Evolutionary conservation across 495 filamentous ascomycete genomes (phyloP).

Genomic region (Alectoria sarmentosa): DNA sequence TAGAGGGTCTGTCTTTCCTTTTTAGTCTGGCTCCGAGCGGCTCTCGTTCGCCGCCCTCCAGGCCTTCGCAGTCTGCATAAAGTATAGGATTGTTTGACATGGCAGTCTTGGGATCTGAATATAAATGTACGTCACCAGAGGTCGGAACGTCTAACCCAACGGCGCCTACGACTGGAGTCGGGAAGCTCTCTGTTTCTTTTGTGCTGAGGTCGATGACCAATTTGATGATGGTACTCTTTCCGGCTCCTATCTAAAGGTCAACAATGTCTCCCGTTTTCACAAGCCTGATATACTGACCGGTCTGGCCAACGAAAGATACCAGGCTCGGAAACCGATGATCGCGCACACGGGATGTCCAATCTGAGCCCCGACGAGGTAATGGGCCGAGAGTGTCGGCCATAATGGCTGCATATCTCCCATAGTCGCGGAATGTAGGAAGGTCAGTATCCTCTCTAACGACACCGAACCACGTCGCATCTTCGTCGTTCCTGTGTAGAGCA

Average conservation of each 20-base stretch:
- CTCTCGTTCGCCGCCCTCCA: slow-evolving; percentile 28
- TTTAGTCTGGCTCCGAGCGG: slow-evolving; percentile 23
- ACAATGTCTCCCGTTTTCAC: not conserved
- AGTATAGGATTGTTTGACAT: slow-evolving; percentile 23
- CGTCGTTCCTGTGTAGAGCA: slow-evolving; percentile 29
- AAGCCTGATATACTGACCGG: slow-evolving; percentile 32
- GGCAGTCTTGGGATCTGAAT: slow-evolving; percentile 25
- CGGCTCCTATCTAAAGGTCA: slow-evolving; percentile 30
- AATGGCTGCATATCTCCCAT: slow-evolving; percentile 35
- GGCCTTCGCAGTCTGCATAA: slow-evolving; percentile 35
- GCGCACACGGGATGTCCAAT: not conserved
- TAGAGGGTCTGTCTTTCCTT: slow-evolving; percentile 7
- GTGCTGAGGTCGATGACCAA: slow-evolving; percentile 37
- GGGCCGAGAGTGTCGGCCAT: slow-evolving; percentile 33
- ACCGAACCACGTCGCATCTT: slow-evolving; percentile 46
- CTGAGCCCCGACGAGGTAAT: slow-evolving; percentile 12
- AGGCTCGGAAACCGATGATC: slow-evolving; percentile 31
- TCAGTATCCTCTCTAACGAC: slow-evolving; percentile 31
- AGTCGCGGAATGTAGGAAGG: slow-evolving; percentile 35
- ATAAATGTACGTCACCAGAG: slow-evolving; percentile 32
- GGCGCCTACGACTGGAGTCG: slow-evolving; percentile 18
- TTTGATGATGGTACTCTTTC: slow-evolving; percentile 53
- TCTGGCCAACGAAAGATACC: slow-evolving; percentile 39
- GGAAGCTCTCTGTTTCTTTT: not conserved
- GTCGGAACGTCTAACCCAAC: slow-evolving; percentile 25